A percentile compares a stretch with the other conserved stretches of the same genome.
Conservation (phyloP, 805 yeast genomes). For the Candida palmyrensis region DNA sequence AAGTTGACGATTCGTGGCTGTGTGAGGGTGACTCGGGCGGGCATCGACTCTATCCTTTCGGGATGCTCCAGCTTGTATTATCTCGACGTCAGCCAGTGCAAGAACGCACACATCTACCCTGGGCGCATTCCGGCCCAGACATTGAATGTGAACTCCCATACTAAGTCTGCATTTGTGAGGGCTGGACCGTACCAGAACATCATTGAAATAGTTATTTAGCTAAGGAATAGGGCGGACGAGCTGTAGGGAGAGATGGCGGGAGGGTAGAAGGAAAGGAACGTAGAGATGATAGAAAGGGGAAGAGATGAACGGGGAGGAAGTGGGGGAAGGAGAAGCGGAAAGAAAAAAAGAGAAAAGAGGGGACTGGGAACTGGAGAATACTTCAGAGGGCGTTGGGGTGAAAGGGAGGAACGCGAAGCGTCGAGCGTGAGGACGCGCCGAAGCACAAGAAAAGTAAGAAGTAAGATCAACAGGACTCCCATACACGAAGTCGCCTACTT, state of each 20-base stretch:
- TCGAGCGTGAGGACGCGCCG: no score
- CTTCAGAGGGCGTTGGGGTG: no score
- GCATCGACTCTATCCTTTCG: conserved; percentile 61
- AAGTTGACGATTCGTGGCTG: conserved; percentile 60
- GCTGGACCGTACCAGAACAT: conserved; percentile 49
- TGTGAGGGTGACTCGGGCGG: conserved; percentile 70
- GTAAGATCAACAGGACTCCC: no score
- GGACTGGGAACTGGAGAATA: no score
- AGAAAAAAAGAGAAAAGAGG: no score
- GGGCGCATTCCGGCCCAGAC: conserved; percentile 56
- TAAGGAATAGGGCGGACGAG: neutral
- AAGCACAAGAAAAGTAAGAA: no score
- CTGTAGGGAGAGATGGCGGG: no score
- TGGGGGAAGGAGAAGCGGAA: no score
- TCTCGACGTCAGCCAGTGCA: conserved; percentile 67
- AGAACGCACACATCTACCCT: conserved; percentile 59
- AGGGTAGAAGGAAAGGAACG: neutral
- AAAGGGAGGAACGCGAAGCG: no score
- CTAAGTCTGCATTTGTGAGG: conserved; percentile 55
- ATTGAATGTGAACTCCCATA: conserved; percentile 44
- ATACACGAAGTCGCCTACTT: no score
- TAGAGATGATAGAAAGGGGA: conserved; percentile 15
- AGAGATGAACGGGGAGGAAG: no score
- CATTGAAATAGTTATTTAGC: conserved; percentile 52
- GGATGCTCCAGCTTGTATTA: conserved; percentile 48